A percentile compares a stretch with the other conserved stretches of the same genome.
Evolutionary conservation across 2,329 filamentous ascomycete species (phyloP).

Genomic region (Pseudogymnoascus sp.): DNA sequence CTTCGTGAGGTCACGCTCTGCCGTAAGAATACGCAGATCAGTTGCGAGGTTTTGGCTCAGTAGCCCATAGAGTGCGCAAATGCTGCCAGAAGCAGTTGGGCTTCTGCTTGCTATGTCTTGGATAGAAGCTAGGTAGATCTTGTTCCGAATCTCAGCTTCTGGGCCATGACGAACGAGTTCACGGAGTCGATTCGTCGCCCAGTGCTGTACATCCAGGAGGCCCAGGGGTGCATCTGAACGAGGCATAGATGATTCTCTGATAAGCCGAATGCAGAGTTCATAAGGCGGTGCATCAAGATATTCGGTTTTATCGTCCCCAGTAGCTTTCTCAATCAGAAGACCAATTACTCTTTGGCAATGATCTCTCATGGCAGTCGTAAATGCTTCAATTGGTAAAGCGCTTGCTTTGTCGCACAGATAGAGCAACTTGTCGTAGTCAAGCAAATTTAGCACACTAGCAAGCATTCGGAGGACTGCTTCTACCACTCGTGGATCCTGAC

Average conservation of each 20-base stretch:
- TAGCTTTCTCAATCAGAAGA: conserved; percentile 38
- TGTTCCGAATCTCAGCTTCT: conserved; percentile 47
- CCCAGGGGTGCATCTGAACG: conserved; percentile 47
- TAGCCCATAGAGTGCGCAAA: conserved; percentile 53
- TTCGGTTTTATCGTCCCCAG: conserved; percentile 26
- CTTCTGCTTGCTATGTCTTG: conserved; percentile 59
- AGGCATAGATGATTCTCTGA: conserved; percentile 62
- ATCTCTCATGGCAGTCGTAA: conserved; percentile 53
- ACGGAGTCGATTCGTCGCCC: conserved; percentile 54
- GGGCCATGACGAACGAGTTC: conserved; percentile 52
- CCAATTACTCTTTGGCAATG: conserved; percentile 53
- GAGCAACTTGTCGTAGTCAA: conserved; percentile 43
- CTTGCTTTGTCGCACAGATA: conserved; percentile 67
- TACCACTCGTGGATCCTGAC: conserved; percentile 77
- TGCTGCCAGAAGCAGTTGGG: conserved; percentile 61
- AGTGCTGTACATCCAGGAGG: conserved; percentile 54
- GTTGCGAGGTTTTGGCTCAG: conserved; percentile 38
- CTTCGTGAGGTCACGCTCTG: conserved; percentile 53
- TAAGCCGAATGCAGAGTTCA: conserved; percentile 55
- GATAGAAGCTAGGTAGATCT: conserved; percentile 61
- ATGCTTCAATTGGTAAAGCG: conserved; percentile 53
- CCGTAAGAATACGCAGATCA: conserved; percentile 51
- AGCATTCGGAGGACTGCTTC: conserved; percentile 69
- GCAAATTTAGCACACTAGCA: conserved; percentile 40
- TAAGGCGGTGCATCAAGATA: conserved; percentile 40